These are phyloP conservation scores for Ilyonectria destructans DNA, from an alignment of 2,329 filamentous ascomycete genomes.

Conservation along the genomic window DNA sequence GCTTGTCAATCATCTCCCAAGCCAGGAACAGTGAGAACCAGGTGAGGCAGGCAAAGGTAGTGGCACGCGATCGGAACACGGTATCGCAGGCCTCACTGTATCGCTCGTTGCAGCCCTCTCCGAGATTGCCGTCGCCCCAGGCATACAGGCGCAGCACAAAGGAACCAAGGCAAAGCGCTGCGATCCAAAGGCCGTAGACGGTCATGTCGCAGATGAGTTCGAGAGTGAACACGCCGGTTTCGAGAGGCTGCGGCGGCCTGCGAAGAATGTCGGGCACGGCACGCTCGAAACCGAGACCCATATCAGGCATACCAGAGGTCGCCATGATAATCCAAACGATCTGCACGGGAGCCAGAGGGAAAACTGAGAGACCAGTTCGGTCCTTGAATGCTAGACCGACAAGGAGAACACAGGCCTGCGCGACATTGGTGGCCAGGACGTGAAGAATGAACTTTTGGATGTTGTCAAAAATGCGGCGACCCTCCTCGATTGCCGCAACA, in stretches of 20 bases:
- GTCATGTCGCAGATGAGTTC: slow-evolving; percentile 79
- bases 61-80: slow-evolving; percentile 81
- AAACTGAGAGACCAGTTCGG: slow-evolving; percentile 74
- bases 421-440: slow-evolving; percentile 80
- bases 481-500: slow-evolving; percentile 80
- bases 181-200: slow-evolving; percentile 80
- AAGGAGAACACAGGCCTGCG: slow-evolving; percentile 78
- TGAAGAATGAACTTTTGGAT: slow-evolving; percentile 84
- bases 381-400: slow-evolving; percentile 84
- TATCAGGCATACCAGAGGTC: slow-evolving; percentile 82
- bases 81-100: slow-evolving; percentile 71
- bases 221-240: slow-evolving; percentile 75
- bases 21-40: slow-evolving; percentile 85
- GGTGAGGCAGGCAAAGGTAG: slow-evolving; percentile 81
- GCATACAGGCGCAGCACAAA: slow-evolving; percentile 78
- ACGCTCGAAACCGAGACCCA: slow-evolving; percentile 83
- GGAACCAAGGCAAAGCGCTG: slow-evolving; percentile 73
- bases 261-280: slow-evolving; percentile 79
- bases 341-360: slow-evolving; percentile 82
- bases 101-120: slow-evolving; percentile 72
- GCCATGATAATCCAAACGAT: slow-evolving; percentile 89
- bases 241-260: slow-evolving; percentile 76
- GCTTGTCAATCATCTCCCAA: slow-evolving; percentile 84
- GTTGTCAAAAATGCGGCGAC: slow-evolving; percentile 81
- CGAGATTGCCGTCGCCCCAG: slow-evolving; percentile 75